These are phyloP conservation scores for Basidioascus undulatus DNA, from an alignment of 768 basidiomycete species.

Conservation along the genomic window DNA sequence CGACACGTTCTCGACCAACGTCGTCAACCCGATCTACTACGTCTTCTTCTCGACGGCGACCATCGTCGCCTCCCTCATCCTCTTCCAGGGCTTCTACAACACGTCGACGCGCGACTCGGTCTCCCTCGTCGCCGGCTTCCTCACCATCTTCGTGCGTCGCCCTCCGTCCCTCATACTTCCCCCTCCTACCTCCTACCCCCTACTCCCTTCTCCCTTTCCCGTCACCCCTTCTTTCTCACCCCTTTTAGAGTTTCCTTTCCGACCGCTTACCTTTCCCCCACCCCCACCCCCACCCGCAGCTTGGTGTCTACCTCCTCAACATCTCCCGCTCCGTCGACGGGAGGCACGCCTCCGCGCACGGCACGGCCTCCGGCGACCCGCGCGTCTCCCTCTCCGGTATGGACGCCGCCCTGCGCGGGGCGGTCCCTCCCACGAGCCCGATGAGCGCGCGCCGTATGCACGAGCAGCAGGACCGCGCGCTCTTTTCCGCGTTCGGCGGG, in stretches of 20 bases:
- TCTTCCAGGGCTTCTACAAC: slow-evolving; percentile 95
- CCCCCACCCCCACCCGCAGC: slow-evolving; percentile 4
- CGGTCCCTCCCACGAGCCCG: no score
- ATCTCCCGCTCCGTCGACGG: slow-evolving; percentile 9
- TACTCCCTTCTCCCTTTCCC: no score
- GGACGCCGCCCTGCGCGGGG: no score
- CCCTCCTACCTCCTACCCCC: slow-evolving; percentile 40
- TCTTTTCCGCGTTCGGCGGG: no score
- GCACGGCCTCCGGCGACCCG: slow-evolving; percentile 1
- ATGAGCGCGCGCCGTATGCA: no score
- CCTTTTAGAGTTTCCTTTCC: not conserved
- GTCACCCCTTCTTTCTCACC: not conserved
- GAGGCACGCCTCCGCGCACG: slow-evolving; percentile 2
- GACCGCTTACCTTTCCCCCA: slow-evolving; percentile 7
- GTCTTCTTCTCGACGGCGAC: slow-evolving; percentile 89
- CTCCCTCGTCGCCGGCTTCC: slow-evolving; percentile 70
- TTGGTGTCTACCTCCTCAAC: slow-evolving; percentile 13
- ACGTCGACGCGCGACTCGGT: slow-evolving; percentile 53
- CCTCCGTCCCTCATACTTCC: slow-evolving; percentile 26
- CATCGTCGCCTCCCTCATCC: slow-evolving; percentile 75
- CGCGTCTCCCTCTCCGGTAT: slow-evolving; percentile 2
- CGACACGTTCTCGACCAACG: slow-evolving; percentile 88
- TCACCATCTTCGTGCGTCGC: slow-evolving; percentile 94
- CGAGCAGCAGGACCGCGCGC: no score
- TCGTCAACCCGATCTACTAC: no score